Evolutionary conservation across 495 filamentous ascomycete genomes (phyloP).

Genomic region (Neurospora sp.): DNA sequence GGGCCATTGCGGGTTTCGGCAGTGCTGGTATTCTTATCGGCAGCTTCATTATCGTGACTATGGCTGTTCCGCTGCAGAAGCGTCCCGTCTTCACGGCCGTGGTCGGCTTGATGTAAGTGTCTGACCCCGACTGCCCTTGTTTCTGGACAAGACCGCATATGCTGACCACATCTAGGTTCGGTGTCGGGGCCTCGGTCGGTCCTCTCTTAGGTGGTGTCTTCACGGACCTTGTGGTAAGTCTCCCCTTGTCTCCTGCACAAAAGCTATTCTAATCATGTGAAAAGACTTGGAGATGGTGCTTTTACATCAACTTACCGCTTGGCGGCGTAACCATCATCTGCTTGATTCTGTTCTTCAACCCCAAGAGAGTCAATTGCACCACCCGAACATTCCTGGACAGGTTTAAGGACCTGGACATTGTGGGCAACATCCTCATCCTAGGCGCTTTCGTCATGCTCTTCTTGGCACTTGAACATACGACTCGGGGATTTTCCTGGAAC

Average conservation of each 20-base stretch:
- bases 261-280: background rate
- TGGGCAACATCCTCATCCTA: conserved; percentile 37
- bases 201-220: conserved; percentile 44
- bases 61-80: conserved; percentile 33
- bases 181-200: conserved; percentile 33
- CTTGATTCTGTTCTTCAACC: conserved; percentile 33
- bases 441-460: conserved; percentile 34
- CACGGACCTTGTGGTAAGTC: conserved; percentile 30
- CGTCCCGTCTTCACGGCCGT: conserved; percentile 34
- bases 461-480: conserved; percentile 40
- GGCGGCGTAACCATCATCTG: conserved; percentile 25
- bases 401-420: conserved; percentile 36
- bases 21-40: conserved; percentile 32
- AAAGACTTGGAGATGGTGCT: conserved; percentile 43
- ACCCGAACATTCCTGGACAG: conserved; percentile 11
- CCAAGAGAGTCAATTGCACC: conserved; percentile 15
- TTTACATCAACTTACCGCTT: conserved; percentile 43
- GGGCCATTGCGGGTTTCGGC: conserved; percentile 48
- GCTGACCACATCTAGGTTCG: conserved; percentile 23
- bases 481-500: conserved; percentile 34
- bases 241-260: background rate
- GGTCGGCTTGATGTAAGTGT: conserved; percentile 18
- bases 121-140: background rate
- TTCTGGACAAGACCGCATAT: conserved; percentile 23
- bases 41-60: conserved; percentile 40